Base-by-base conservation (phyloP, 179 eudicot genomes). In the Drosera spatulata region DNA sequence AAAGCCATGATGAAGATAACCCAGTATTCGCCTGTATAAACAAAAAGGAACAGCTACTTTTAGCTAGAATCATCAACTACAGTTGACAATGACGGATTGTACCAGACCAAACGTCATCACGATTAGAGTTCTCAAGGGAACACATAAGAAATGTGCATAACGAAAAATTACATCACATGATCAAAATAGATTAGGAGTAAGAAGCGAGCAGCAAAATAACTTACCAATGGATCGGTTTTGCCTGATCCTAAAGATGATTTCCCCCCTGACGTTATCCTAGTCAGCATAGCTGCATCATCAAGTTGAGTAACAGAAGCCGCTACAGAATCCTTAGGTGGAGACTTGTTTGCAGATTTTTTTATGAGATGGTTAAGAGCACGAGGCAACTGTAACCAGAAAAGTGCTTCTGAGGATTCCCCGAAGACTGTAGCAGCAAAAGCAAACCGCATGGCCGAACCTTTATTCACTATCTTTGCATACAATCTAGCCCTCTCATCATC, bases 341-440 rank as follows among this genome's bases (percentile, higher is more conserved):
- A 71, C 75, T 82, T 88, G 51, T 74, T 78, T 38, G 69, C 75
- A 67, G 82, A 74, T 72, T 81, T 93, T 60, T 72, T 74, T 67
- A 93, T 69, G 71, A 86, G 67, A 75, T 93, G 83, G 60, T 78
- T 76, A 66, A 93, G 78, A 67, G 96, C 99, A 63, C 73, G 73
- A 46, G 95, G 96, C 66, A 93, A 70, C 72, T 88, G 88, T 64
- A 93, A 73, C 99, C 99, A 93, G 76, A 93, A 93, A 71, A 84
- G 80, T 33, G 95, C 90, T 69, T 93, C 96, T 71, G 78, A 71
- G 69, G 85, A 70, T 73, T 93, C 99, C 70, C 99, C 96, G 76
- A 93, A 93, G 47, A 86, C 69, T 64, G 90, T 95, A 73, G 99
- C 93, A 63, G 99, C 93, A 84, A 88, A 93, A 54, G 99, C 91